Base-by-base conservation (phyloP, 495 filamentous ascomycete genomes). In the Aspergillus bertholletiae region DNA sequence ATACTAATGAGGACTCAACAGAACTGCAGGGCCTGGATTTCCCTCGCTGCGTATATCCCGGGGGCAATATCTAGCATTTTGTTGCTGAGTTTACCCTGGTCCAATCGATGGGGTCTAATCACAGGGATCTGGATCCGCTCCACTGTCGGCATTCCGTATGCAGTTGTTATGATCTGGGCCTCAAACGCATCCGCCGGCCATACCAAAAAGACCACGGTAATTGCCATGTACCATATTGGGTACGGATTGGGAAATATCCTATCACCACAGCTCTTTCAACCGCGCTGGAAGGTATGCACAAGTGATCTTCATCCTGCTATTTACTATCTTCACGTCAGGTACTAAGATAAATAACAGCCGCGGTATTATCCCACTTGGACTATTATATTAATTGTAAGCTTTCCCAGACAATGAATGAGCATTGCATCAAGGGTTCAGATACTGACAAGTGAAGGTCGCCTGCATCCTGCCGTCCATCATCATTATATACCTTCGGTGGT, bases 21-120 rank as follows among this genome's bases (percentile, higher is more conserved):
- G 61, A 75, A 76, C n/a, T 59, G 54, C 48, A 67, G 73, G 22
- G 66, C 69, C 1, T 75, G 68, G 72, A 57, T 74, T 26, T 74
- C 70, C 4, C 53, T 67, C 23, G 52, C 66, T 52, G 53, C 69
- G 49, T 66, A 71, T 57, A 56, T 71, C 48, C 46, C 65, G 53
- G 40, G 58, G 47, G 45, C 56, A 61, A 35, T 70, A n/a, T 67
- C 64, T 48, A 54, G 68, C 46, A 66, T 74, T 22, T 49, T 75
- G 6, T 57, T 74, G 6, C 54, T 72, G 28, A 55, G 63, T 57
- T 53, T 74, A n/a, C 71, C 68, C 3, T 74, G 64, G 71, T 64
- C 62, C 17, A 71, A 74, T 52, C 51, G 59, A 3, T 71, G 70
- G 72, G 72, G 71, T 11, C 67, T 73, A 2, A 61, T 76, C 6